These are phyloP conservation scores for Citrus trifoliata DNA, from an alignment of 345 rosid species.

Conservation along the genomic window DNA sequence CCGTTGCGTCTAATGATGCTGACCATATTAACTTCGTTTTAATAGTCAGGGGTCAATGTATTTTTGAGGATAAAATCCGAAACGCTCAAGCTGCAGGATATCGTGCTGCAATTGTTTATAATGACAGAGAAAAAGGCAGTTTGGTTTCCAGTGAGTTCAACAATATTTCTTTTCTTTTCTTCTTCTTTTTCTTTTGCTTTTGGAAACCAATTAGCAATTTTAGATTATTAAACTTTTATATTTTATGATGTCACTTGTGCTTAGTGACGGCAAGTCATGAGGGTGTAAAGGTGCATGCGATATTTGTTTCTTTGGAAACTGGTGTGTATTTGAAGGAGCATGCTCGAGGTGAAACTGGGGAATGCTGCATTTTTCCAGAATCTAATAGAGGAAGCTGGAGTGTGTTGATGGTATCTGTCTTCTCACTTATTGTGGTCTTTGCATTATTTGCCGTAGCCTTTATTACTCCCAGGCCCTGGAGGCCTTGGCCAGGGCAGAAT, in stretches of 20 bases:
- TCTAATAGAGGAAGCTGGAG: conserved; percentile 49
- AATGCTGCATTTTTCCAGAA: conserved; percentile 56
- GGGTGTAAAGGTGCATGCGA: conserved; percentile 49
- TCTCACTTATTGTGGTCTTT: conserved; percentile 44
- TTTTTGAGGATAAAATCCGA: conserved; percentile 58
- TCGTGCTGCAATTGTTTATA: conserved; percentile 56
- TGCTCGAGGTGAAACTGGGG: conserved; percentile 40
- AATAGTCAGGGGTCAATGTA: conserved; percentile 58
- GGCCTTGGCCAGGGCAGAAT: conserved; percentile 36
- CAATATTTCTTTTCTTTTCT: not conserved
- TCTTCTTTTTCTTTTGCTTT: not conserved
- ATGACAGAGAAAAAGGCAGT: conserved; percentile 40
- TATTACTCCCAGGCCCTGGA: conserved; percentile 47
- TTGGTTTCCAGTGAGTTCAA: conserved; percentile 59
- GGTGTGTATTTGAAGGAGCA: conserved; percentile 46
- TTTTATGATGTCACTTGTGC: conserved; percentile 1
- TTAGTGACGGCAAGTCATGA: conserved; percentile 62
- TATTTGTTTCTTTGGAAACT: conserved; percentile 51
- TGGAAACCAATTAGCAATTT: not conserved
- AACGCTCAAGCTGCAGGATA: conserved; percentile 57
- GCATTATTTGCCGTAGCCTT: conserved; percentile 43
- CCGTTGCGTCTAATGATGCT: conserved; percentile 28
- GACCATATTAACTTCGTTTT: conserved; percentile 36
- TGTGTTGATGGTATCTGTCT: conserved; percentile 49
- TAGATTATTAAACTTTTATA: not conserved